Evolutionary conservation across 345 rosid genomes (phyloP).

Genomic region (Odontarrhena argentea): DNA sequence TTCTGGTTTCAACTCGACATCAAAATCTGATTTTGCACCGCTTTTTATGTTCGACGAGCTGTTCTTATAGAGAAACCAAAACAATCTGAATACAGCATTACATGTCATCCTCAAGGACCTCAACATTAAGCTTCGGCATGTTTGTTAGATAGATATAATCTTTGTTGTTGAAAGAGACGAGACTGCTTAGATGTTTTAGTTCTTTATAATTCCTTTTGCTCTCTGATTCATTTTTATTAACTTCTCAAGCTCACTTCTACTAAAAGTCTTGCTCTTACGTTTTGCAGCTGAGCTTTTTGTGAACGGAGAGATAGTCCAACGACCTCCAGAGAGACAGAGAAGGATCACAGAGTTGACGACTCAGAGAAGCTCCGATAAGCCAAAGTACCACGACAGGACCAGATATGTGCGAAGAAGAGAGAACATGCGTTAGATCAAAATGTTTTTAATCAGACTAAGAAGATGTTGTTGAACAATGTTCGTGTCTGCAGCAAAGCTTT

Average conservation of each 20-base stretch:
- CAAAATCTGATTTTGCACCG: neutral
- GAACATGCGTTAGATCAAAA: slow-evolving; percentile 45
- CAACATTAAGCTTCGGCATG: too few relatives aligned
- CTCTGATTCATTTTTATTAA: neutral
- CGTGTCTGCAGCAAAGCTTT: slow-evolving; percentile 1
- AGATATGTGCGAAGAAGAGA: slow-evolving; percentile 80
- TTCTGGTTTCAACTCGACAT: neutral
- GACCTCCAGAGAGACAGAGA: slow-evolving; percentile 89
- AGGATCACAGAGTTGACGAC: slow-evolving; percentile 86
- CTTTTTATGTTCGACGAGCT: neutral
- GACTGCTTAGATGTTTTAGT: too few relatives aligned
- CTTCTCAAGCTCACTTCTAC: neutral
- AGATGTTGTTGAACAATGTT: neutral
- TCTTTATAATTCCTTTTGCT: too few relatives aligned
- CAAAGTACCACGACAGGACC: slow-evolving; percentile 92
- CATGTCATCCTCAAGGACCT: neutral
- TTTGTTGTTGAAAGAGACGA: too few relatives aligned
- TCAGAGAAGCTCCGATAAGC: slow-evolving; percentile 77
- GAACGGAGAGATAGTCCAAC: slow-evolving; percentile 87
- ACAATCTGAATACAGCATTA: neutral
- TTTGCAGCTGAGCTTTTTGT: slow-evolving; percentile 84
- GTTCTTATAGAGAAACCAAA: neutral
- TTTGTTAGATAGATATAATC: neutral
- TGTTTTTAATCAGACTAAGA: neutral
- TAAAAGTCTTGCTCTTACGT: neutral